A percentile compares a stretch with the other conserved stretches of the same genome.
These are phyloP conservation scores for Claviceps maximensis DNA, from an alignment of 2,329 filamentous ascomycete species.

Conservation along the genomic window DNA sequence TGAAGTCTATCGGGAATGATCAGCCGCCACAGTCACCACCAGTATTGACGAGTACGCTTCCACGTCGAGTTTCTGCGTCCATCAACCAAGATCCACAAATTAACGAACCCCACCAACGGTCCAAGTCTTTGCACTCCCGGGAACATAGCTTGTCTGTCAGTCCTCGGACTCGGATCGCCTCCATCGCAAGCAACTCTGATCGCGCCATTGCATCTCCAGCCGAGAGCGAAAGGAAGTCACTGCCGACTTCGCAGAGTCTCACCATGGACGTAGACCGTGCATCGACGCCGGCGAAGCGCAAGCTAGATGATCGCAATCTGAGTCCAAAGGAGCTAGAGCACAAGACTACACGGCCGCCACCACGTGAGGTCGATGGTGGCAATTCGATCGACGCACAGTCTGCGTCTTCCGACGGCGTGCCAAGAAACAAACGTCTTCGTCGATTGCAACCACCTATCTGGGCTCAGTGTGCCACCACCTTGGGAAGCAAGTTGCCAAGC, in stretches of 20 bases:
- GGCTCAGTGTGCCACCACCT: constrained; percentile 28
- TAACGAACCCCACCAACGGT: constrained; percentile 32
- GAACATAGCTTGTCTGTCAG: constrained; percentile 64
- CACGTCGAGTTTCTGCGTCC: constrained; percentile 22
- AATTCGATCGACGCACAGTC: constrained; percentile 9
- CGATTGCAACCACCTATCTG: constrained; percentile 31
- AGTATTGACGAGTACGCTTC: constrained; percentile 11
- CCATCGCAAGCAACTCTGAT: constrained; percentile 32
- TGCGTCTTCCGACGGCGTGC: constrained; percentile 20
- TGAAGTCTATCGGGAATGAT: constrained; percentile 15
- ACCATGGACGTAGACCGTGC: constrained; percentile 18
- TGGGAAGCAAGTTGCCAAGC: constrained; percentile 24
- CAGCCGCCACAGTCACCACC: constrained; percentile 22
- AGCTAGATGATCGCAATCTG: constrained; percentile 27
- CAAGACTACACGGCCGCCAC: constrained; percentile 33
- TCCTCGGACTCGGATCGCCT: constrained; percentile 56
- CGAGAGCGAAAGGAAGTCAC: constrained; percentile 16
- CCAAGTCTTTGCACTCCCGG: constrained; percentile 46
- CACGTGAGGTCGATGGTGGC: constrained; percentile 35
- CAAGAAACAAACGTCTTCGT: constrained; percentile 26
- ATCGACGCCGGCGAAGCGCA: constrained; percentile 27
- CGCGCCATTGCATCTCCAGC: constrained; percentile 9
- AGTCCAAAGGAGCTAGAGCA: constrained; percentile 38
- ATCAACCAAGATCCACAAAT: constrained; percentile 29
- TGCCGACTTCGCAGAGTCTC: constrained; percentile 14